phyloP scores from a whole-genome alignment of 371 early-diverging fungal species.

The Parasitella parasitica region DNA sequence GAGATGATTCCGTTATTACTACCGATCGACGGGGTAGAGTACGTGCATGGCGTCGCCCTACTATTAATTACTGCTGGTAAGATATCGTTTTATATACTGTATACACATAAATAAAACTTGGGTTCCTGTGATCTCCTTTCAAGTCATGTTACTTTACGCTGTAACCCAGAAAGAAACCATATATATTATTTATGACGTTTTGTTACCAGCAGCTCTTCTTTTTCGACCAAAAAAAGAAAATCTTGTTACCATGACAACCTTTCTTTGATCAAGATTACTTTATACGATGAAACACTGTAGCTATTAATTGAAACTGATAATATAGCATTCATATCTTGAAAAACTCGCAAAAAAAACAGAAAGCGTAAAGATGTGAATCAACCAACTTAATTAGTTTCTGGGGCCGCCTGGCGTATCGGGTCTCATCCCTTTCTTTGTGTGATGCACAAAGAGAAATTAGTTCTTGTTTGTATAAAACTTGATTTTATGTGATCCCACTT shows the following conservation, averaged over 20 bases:
- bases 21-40: slow-evolving; percentile 78
- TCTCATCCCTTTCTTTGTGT: slow-evolving; percentile 22
- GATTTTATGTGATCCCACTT: not conserved
- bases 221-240: not conserved
- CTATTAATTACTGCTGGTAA: not conserved
- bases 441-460: slow-evolving; percentile 9
- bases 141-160: slow-evolving; percentile 23
- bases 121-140: slow-evolving; percentile 15
- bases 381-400: slow-evolving; percentile 10
- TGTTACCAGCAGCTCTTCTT: not conserved
- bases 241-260: not conserved
- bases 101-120: not conserved
- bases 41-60: slow-evolving; percentile 66
- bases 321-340: not conserved
- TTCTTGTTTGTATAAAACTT: not conserved
- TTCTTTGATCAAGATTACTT: not conserved
- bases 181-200: slow-evolving; percentile 15
- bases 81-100: not conserved
- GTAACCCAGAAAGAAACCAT: slow-evolving; percentile 4
- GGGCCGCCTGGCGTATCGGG: slow-evolving; percentile 30
- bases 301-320: not conserved
- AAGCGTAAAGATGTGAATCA: not conserved
- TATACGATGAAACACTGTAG: not conserved
- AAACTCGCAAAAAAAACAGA: not conserved
- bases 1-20: slow-evolving; percentile 76